Conservation (phyloP, 495 filamentous ascomycete genomes). For the Aspergillus asperescens region DNA sequence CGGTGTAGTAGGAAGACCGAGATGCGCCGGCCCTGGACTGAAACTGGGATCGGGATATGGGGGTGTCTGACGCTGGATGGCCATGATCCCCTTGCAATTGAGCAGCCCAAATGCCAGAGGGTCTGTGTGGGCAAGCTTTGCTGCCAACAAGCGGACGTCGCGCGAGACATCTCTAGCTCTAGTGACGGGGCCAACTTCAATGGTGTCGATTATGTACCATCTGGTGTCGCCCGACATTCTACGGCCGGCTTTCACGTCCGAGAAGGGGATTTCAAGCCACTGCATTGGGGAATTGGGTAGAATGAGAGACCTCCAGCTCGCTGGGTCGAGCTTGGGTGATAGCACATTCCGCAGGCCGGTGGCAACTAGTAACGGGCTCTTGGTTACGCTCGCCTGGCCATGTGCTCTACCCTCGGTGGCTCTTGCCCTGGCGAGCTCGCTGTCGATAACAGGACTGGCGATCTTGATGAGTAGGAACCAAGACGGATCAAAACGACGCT, state of each 20-base stretch:
- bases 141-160: neutral
- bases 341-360: neutral
- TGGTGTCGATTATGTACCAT: neutral
- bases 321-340: neutral
- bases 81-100: conserved; percentile 1
- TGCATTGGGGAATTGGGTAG: neutral
- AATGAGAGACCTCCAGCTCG: neutral
- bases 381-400: neutral
- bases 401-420: neutral
- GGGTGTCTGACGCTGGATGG: neutral
- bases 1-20: neutral
- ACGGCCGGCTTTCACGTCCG: neutral
- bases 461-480: conserved; percentile 3
- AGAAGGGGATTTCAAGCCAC: neutral
- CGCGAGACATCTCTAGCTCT: neutral
- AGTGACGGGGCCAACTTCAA: neutral
- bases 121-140: neutral
- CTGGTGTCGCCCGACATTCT: neutral
- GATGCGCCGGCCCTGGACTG: neutral
- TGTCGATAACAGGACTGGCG: neutral
- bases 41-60: neutral
- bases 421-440: neutral
- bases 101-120: neutral
- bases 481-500: conserved; percentile 1
- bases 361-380: neutral